These are phyloP conservation scores for Gnomoniopsis smithogilvyi DNA, from an alignment of 2,329 filamentous ascomycete genomes.

Conservation along the genomic window DNA sequence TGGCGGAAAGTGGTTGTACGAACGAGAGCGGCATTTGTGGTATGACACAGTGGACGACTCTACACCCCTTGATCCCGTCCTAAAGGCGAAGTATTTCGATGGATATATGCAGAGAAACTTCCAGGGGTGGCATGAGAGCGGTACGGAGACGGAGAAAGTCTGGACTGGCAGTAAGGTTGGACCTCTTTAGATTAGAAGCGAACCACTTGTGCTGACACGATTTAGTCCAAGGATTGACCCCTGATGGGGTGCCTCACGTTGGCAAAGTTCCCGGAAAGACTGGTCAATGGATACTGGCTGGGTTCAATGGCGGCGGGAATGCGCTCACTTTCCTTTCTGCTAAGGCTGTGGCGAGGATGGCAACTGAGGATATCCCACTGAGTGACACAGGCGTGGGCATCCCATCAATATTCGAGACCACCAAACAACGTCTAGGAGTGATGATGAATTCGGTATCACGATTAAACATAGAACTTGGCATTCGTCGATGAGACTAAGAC, in stretches of 20 bases:
- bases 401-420: slow-evolving; percentile 11
- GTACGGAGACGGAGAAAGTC: slow-evolving; percentile 12
- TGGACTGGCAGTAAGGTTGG: slow-evolving; percentile 25
- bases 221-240: slow-evolving; percentile 12
- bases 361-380: not conserved
- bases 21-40: slow-evolving; percentile 12
- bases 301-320: slow-evolving; percentile 17
- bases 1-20: slow-evolving; percentile 14
- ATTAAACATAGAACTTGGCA: not conserved
- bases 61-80: slow-evolving; percentile 20
- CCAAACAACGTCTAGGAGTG: slow-evolving; percentile 2
- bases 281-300: slow-evolving; percentile 13
- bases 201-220: not conserved
- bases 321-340: slow-evolving; percentile 10
- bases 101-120: slow-evolving; percentile 27
- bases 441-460: not conserved
- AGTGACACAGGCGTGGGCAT: slow-evolving; percentile 7
- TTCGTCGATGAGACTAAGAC: not conserved
- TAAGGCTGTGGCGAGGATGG: slow-evolving; percentile 13
- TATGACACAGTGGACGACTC: slow-evolving; percentile 21
- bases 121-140: slow-evolving; percentile 22
- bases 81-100: slow-evolving; percentile 22
- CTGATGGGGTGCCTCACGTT: slow-evolving; percentile 12
- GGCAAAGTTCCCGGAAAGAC: slow-evolving; percentile 10
- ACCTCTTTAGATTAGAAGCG: not conserved